phyloP scores from a whole-genome alignment of 2,329 filamentous ascomycete genomes.

The Waltergamsia citrina region DNA sequence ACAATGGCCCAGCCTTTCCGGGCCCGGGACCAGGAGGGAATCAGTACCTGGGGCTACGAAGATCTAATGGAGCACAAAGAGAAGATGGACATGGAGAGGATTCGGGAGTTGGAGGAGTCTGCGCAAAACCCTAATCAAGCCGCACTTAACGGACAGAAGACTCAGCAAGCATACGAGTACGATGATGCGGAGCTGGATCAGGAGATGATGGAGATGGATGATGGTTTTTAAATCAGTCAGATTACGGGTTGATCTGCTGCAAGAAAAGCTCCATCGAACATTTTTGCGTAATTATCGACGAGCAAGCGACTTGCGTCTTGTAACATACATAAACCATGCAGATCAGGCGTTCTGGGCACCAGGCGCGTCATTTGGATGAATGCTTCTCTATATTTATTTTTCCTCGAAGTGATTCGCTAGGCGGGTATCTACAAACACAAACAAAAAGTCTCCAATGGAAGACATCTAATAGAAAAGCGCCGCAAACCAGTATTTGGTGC shows the following conservation, averaged over 20 bases:
- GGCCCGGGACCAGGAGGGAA: constrained; percentile 75
- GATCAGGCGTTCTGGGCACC: too few relatives aligned
- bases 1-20: constrained; percentile 90
- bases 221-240: constrained; percentile 1
- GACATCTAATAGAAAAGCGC: too few relatives aligned
- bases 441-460: too few relatives aligned
- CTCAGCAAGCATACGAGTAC: constrained; percentile 26
- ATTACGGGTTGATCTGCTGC: background rate
- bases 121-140: constrained; percentile 14
- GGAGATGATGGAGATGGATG: constrained; percentile 44
- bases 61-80: constrained; percentile 73
- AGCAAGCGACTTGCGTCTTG: too few relatives aligned
- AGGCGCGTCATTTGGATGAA: too few relatives aligned
- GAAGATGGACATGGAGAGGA: constrained; percentile 60
- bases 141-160: constrained; percentile 2
- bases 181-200: constrained; percentile 43
- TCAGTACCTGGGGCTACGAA: constrained; percentile 80
- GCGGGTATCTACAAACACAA: too few relatives aligned
- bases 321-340: too few relatives aligned
- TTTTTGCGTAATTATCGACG: too few relatives aligned
- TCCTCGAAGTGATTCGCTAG: too few relatives aligned
- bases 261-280: too few relatives aligned
- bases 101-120: constrained; percentile 48
- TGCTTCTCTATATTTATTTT: too few relatives aligned
- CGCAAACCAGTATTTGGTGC: too few relatives aligned